A percentile compares a stretch with the other conserved stretches of the same genome.
Evolutionary conservation across 2,329 filamentous ascomycete genomes (phyloP).

Genomic region (Celoporthe dispersa): DNA sequence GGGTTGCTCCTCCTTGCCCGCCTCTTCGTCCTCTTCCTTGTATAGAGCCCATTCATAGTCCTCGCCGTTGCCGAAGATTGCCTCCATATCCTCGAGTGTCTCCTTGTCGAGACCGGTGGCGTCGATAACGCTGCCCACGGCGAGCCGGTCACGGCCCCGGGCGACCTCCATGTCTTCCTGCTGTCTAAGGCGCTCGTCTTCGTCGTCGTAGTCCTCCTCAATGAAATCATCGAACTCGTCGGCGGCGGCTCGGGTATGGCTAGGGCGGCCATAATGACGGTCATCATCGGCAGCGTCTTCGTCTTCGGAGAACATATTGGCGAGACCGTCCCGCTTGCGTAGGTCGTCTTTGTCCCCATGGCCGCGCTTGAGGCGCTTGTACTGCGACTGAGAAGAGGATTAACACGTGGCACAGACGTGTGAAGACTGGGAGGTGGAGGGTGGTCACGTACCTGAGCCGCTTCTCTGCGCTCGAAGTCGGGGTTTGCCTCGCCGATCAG

Average conservation of each 20-base stretch:
- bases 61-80: conserved; percentile 92
- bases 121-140: conserved; percentile 72
- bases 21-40: conserved; percentile 83
- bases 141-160: conserved; percentile 65
- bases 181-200: conserved; percentile 74
- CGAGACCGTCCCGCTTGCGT: conserved; percentile 70
- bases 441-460: conserved; percentile 22
- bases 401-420: conserved; percentile 4
- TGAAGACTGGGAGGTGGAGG: neutral
- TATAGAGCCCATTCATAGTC: conserved; percentile 96
- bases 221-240: conserved; percentile 97
- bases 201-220: conserved; percentile 91
- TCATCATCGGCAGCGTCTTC: conserved; percentile 74
- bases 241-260: conserved; percentile 60
- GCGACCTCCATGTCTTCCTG: conserved; percentile 89
- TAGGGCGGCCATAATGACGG: conserved; percentile 54
- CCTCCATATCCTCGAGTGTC: conserved; percentile 92
- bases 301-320: conserved; percentile 95
- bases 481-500: conserved; percentile 85
- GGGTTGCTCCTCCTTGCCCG: conserved; percentile 76
- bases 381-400: conserved; percentile 69
- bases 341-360: conserved; percentile 76
- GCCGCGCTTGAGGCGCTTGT: conserved; percentile 94
- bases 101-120: conserved; percentile 88
- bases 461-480: conserved; percentile 67